Base-by-base conservation (phyloP, 768 basidiomycete genomes). In the Boletus barrowsii region DNA sequence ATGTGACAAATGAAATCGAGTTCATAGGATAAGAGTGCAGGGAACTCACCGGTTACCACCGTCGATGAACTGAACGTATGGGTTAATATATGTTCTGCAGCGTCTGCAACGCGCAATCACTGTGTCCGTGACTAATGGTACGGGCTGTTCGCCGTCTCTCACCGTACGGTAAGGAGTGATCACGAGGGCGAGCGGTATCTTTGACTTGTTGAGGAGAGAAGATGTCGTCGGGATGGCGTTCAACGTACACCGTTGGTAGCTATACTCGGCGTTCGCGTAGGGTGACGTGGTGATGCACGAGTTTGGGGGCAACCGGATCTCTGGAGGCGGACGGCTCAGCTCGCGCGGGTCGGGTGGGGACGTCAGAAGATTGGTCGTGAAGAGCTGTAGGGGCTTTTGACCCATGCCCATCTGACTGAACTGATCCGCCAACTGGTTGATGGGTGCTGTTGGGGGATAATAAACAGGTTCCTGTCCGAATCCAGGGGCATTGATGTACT, bases 11-110 rank as follows among this genome's bases (percentile, higher is more conserved):
- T 63, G 33, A 56, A 53, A 53, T 47, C 33, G 49, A 33, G 35
- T 6, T 3, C 5, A 7, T 42, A 33, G 10, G 33, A 22, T 2
- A 15, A 46, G 35, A n/a, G 6, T 39, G 39, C 4, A 32, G 17
- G 29, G 54, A 51, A 73, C 79, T 56, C 59, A 87, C 82, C 93
- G 85, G 72, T 93, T 95, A 30, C 97, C 97, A 51, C 94, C 94
- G 64, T 99, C 97, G 64, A 98, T 92, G 71, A 98, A 98, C 65
- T 93, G 92, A 20, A 97, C 94, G 65, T 90, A 98, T 4, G 96
- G 94, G 67, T 98, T 96, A 72, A 98, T 98, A 74, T 98, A 98
- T 35, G 93, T 88, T 67, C 96, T 84, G 78, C 96, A 98, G 18
- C 96, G 83, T 57, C 96, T 82, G 75, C 96, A 98, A 42, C 96